Percentiles rank a stretch among this genome's conserved stretches.
These are phyloP conservation scores for Biscutella laevigata DNA, from an alignment of 441 rosid species.

Conservation along the genomic window DNA sequence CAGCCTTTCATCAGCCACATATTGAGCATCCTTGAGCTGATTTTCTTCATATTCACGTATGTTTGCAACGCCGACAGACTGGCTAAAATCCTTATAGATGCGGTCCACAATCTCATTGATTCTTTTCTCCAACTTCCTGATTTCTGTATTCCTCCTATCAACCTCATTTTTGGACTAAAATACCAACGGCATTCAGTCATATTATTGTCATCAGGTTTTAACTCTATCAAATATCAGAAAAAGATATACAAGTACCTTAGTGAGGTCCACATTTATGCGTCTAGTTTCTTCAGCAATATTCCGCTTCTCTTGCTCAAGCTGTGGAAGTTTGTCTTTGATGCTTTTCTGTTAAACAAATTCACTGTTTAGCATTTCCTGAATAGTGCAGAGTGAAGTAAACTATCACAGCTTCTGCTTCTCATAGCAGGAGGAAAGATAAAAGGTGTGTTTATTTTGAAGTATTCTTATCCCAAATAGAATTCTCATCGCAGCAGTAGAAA, in stretches of 20 bases:
- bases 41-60: conserved; percentile 97
- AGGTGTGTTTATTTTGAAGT: not conserved
- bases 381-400: too few relatives aligned
- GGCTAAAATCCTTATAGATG: conserved; percentile 74
- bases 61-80: conserved; percentile 75
- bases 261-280: conserved; percentile 56
- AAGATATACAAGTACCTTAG: conserved; percentile 44
- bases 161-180: conserved; percentile 61
- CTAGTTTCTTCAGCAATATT: conserved; percentile 61
- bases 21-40: conserved; percentile 84
- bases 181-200: conserved; percentile 14
- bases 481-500: not conserved
- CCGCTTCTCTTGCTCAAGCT: conserved; percentile 67
- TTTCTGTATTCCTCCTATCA: conserved; percentile 54
- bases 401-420: too few relatives aligned
- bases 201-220: conserved; percentile 16
- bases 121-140: conserved; percentile 76
- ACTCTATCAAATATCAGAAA: conserved; percentile 10
- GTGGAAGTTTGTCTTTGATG: conserved; percentile 74
- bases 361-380: conserved; percentile 6
- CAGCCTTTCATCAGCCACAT: conserved; percentile 90
- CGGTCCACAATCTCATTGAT: conserved; percentile 87
- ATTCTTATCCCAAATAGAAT: not conserved
- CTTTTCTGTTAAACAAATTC: conserved; percentile 54
- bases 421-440: conserved; percentile 5